Base-by-base conservation (phyloP, 163 green algal genomes). In the Coccomyxa subellipsoidea region DNA sequence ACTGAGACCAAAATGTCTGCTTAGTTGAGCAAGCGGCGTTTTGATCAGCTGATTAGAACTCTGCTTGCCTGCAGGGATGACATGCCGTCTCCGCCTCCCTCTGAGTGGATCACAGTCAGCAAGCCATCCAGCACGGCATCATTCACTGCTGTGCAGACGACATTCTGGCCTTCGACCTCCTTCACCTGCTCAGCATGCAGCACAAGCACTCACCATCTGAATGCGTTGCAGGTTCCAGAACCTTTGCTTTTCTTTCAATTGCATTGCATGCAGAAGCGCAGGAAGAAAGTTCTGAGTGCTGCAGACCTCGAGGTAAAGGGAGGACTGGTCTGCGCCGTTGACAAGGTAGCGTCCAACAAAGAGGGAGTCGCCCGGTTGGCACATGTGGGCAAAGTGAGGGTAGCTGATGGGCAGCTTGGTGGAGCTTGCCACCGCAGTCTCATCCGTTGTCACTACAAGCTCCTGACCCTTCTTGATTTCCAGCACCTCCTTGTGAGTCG, bases 311-410 rank as follows among this genome's bases (percentile, higher is more conserved):
- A 97, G 85, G 82, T 93, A 96, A 15, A 97, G 80, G 8, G 91
- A 94, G 36, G 90, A 90, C 2, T 84, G 87, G 80, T 98, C 94
- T 25, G 94, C 92, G 34, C 95, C 95, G 0, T 90, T 97, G 15
- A 91, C 88, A 59, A 98, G 92, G 83, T 97, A 98, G 34, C 95
- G 87, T 21, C 89, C 90, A 53, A 92, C 72, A 34, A 87, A 79
- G 12, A 89, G 32, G 36, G 10, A 35, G 77, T 85, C 69, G 18
- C 77, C 36, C 27, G 54, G 6, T 32, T 75, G 39, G 54, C 53
- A 66, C 47, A 79, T 77, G 70, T 71, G 34, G 31, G 59, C 82
- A 85, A 83, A 78, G 82, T 80, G 32, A 6, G 83, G 59, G 70
- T 89, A 92, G 53, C 39, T 91, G 76, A 94, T 81, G n/a, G 91